Evolutionary conservation across 139 green algal genomes (phyloP).

Genomic region (Pleodorina starrii): DNA sequence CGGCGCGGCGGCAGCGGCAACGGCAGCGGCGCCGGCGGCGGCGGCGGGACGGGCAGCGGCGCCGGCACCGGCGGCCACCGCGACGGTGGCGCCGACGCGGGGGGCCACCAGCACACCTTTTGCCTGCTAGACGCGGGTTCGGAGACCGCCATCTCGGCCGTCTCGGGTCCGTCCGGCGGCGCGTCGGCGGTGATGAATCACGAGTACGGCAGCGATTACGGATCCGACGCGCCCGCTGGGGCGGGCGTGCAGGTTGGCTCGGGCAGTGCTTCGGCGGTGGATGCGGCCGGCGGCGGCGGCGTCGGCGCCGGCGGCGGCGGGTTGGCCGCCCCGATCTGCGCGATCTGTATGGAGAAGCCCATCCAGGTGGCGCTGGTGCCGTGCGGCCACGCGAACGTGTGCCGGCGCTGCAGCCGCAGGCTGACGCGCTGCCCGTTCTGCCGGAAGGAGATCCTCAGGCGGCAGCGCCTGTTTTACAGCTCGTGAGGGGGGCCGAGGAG

Average conservation of each 20-base stretch:
- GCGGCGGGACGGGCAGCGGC: not conserved
- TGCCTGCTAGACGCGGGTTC: not conserved
- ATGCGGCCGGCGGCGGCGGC: not conserved
- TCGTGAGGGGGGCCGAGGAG: too few species aligned
- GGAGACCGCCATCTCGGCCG: not conserved
- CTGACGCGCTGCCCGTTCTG: conserved; percentile 84
- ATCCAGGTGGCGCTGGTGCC: conserved; percentile 85
- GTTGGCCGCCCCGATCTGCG: conserved; percentile 61
- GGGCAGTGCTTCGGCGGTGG: not conserved
- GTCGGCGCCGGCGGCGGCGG: not conserved
- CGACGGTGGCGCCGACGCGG: not conserved
- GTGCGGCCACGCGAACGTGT: conserved; percentile 87
- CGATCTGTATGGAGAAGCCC: conserved; percentile 77
- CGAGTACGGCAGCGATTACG: conserved; percentile 15
- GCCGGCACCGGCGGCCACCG: not conserved
- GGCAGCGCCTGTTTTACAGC: conserved; percentile 82
- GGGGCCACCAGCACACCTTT: not conserved
- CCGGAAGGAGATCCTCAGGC: conserved; percentile 75
- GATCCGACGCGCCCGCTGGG: not conserved
- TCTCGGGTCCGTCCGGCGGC: not conserved
- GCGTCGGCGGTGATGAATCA: not conserved
- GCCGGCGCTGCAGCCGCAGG: conserved; percentile 77
- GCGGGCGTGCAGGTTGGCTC: not conserved
- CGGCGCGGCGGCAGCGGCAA: not conserved
- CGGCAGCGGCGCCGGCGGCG: not conserved